These are phyloP conservation scores for Fusarium tjaetaba DNA, from an alignment of 2,329 filamentous ascomycete genomes.

Conservation along the genomic window DNA sequence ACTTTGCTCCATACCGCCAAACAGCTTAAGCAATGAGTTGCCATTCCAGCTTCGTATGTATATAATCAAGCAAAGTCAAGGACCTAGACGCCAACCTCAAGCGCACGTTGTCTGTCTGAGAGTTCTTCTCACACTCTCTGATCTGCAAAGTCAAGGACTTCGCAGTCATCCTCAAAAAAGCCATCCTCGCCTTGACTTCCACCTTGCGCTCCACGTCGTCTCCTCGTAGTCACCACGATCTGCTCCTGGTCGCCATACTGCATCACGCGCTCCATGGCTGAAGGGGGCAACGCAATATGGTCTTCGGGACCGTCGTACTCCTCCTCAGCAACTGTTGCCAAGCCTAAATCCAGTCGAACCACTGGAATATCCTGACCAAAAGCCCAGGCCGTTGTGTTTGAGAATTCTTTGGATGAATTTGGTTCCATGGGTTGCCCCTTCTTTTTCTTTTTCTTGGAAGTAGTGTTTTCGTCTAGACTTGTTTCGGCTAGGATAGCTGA, in stretches of 20 bases:
- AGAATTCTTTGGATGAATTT: conserved; percentile 24
- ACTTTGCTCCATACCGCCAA: conserved; percentile 23
- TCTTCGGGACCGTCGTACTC: conserved; percentile 63
- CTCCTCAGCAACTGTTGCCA: conserved; percentile 59
- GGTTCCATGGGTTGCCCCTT: conserved; percentile 43
- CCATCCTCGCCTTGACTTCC: conserved; percentile 71
- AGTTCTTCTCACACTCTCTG: conserved; percentile 64
- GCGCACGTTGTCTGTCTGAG: conserved; percentile 3
- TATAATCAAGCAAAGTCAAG: conserved; percentile 37
- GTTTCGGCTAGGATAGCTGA: conserved; percentile 54
- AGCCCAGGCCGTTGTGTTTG: conserved; percentile 58
- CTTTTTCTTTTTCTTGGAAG: conserved; percentile 52
- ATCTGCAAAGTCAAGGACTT: conserved; percentile 88
- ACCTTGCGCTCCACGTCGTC: conserved; percentile 66
- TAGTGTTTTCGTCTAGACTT: conserved; percentile 52
- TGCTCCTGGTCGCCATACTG: conserved; percentile 74
- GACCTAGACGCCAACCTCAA: conserved; percentile 23
- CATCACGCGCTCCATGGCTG: conserved; percentile 71
- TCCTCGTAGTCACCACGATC: conserved; percentile 83
- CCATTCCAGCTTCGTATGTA: conserved; percentile 23
- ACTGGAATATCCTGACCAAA: conserved; percentile 67
- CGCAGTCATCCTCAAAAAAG: conserved; percentile 93
- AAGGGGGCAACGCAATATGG: conserved; percentile 68
- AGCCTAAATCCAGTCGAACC: conserved; percentile 63
- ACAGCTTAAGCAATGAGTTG: conserved; percentile 21